Evolutionary conservation across 768 basidiomycete species (phyloP), one percentile per base, ranked within the genome.

Genomic region (Tulasnella sp.): DNA sequence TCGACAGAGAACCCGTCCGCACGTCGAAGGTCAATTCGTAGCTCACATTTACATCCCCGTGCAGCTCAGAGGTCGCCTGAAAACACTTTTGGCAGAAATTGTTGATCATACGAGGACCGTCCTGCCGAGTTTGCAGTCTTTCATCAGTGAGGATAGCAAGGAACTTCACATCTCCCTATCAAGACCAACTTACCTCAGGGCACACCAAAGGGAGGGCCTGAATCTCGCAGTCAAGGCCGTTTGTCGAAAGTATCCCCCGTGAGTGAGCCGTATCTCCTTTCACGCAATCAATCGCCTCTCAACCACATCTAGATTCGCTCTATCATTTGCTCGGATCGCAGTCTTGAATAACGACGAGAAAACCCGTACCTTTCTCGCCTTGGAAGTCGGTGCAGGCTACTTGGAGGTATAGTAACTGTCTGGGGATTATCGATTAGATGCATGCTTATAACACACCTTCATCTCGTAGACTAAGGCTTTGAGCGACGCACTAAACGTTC

Each of bases 311-410:
- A 93, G 91, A 10, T 93, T 91, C 67, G 66, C 72, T 13, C 74
- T 80, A 0, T 90, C 89, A 0, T 90, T 93, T 65, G 79, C 85
- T 2, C 73, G 76, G 1, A 81, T 92, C 66, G 78, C 82, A 23
- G 78, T 83, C 56, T 75, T 92, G 38, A 76, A 74, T 32, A 93
- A 93, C 68, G 90, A 92, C 69, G 88, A 92, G 68, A 75, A 72
- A 61, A 89, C 86, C 3, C 75, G 94, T 59, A 80, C 83, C 1
- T 96, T 97, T 70, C 73, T 97, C 45, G 79, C 82, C 5, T 67
- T 91, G 52, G 85, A 94, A 67, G 73, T 93, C 45, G 91, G 92
- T 21, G 88, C 88, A 5, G 94, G 93, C 0, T 83, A 91, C 68
- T 71, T 72, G 23, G 79, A 92, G 75, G 94, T 92, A 63, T 63